phyloP scores from a whole-genome alignment of 2,329 filamentous ascomycete species.

The Laburnicola sp. region DNA sequence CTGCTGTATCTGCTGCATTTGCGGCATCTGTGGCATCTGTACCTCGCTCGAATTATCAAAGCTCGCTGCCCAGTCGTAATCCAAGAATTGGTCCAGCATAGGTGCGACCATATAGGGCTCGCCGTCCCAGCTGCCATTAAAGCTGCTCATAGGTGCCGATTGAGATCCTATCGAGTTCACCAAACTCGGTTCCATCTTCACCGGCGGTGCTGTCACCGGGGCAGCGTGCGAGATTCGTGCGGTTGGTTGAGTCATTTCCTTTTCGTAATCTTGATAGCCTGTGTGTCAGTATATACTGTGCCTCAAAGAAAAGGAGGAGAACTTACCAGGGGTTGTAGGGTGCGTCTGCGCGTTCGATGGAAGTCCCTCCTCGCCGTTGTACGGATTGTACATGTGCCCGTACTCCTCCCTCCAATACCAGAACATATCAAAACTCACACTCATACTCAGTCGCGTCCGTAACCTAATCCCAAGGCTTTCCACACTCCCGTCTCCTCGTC shows the following conservation, averaged over 20 bases:
- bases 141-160: conserved; percentile 27
- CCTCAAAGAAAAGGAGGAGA: neutral
- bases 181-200: conserved; percentile 33
- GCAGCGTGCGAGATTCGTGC: neutral
- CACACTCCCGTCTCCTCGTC: conserved; percentile 35
- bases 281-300: conserved; percentile 16
- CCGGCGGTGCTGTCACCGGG: conserved; percentile 14
- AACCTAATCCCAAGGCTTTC: conserved; percentile 39
- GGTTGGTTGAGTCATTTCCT: conserved; percentile 9
- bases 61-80: conserved; percentile 44
- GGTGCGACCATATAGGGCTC: conserved; percentile 35
- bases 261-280: conserved; percentile 20
- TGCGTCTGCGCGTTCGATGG: conserved; percentile 26
- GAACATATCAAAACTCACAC: conserved; percentile 45
- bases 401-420: conserved; percentile 47
- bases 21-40: conserved; percentile 27
- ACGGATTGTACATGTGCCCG: conserved; percentile 42
- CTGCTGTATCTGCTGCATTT: conserved; percentile 7
- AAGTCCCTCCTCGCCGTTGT: conserved; percentile 36
- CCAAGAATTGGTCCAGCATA: conserved; percentile 42
- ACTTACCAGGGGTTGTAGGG: conserved; percentile 36
- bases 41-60: conserved; percentile 41
- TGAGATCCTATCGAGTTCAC: conserved; percentile 25
- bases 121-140: conserved; percentile 30
- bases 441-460: conserved; percentile 42